These are phyloP conservation scores for Xenoacremonium recifei DNA, from an alignment of 2,329 filamentous ascomycete species.

Conservation along the genomic window DNA sequence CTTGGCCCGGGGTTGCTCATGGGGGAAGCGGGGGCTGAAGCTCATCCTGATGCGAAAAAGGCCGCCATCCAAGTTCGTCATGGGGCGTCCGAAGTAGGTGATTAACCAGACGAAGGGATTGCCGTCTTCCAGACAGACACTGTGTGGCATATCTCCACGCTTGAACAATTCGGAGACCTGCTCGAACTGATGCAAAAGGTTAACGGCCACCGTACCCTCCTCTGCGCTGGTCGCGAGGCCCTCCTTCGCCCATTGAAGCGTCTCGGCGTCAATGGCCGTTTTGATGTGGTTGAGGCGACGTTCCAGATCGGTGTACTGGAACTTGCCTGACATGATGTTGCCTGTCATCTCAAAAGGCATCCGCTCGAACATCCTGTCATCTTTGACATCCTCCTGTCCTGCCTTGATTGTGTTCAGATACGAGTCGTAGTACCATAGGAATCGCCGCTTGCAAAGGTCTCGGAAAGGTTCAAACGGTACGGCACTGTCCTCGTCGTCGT, in stretches of 20 bases:
- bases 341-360: constrained; percentile 82
- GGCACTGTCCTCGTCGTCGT: constrained; percentile 53
- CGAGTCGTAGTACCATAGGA: constrained; percentile 93
- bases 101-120: constrained; percentile 90
- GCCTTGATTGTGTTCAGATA: constrained; percentile 72
- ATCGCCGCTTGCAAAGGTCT: constrained; percentile 86
- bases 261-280: constrained; percentile 69
- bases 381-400: constrained; percentile 61
- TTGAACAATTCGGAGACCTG: constrained; percentile 78
- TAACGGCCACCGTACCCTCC: constrained; percentile 75
- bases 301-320: constrained; percentile 75
- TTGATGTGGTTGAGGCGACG: constrained; percentile 68
- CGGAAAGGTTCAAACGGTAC: constrained; percentile 80
- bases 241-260: constrained; percentile 66
- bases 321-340: constrained; percentile 85
- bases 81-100: constrained; percentile 86
- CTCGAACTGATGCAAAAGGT: constrained; percentile 79
- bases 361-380: constrained; percentile 63
- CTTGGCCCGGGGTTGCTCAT: constrained; percentile 80
- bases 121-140: constrained; percentile 71
- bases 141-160: constrained; percentile 67
- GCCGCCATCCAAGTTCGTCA: constrained; percentile 91
- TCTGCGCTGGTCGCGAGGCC: constrained; percentile 62
- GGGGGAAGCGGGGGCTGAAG: constrained; percentile 83
- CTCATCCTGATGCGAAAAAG: constrained; percentile 78